phyloP scores from a whole-genome alignment of 257 asterid genomes.

The Scutellaria baicalensis region DNA sequence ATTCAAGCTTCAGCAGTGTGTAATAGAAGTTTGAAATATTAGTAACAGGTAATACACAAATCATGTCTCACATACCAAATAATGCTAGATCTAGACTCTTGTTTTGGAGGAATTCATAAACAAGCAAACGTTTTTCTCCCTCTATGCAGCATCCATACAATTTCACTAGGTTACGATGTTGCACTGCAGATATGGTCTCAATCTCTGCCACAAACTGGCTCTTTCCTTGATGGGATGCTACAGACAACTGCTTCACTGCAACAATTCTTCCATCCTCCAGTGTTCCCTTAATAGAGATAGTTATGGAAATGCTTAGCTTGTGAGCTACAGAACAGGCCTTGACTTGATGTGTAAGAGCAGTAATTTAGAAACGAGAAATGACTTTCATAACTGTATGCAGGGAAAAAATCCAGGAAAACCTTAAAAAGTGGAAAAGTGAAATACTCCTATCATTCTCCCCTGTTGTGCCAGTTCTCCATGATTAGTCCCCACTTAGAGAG shows the following conservation, averaged over 20 bases:
- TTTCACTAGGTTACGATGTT: slow-evolving; percentile 77
- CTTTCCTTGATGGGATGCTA: slow-evolving; percentile 66
- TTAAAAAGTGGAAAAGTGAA: too few relatives aligned
- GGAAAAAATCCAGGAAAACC: too few relatives aligned
- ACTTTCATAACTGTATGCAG: too few relatives aligned
- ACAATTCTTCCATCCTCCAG: slow-evolving; percentile 52
- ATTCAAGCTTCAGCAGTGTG: background rate
- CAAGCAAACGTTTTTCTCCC: slow-evolving; percentile 54
- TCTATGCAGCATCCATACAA: slow-evolving; percentile 75
- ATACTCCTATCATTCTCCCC: background rate
- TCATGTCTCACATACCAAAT: slow-evolving; percentile 34
- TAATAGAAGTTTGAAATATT: background rate
- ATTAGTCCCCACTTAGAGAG: background rate
- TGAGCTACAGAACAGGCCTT: background rate
- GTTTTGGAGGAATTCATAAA: slow-evolving; percentile 68
- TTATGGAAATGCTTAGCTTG: background rate
- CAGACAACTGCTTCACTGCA: slow-evolving; percentile 65
- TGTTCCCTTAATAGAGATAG: slow-evolving; percentile 37
- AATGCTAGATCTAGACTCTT: slow-evolving; percentile 69
- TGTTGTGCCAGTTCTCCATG: background rate
- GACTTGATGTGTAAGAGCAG: background rate
- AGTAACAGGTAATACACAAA: background rate
- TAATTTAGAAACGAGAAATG: too few relatives aligned
- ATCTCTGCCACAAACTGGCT: slow-evolving; percentile 75
- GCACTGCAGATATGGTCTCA: slow-evolving; percentile 75